Evolutionary conservation across 768 basidiomycete species (phyloP).

Genomic region (Boletus barrowsii): DNA sequence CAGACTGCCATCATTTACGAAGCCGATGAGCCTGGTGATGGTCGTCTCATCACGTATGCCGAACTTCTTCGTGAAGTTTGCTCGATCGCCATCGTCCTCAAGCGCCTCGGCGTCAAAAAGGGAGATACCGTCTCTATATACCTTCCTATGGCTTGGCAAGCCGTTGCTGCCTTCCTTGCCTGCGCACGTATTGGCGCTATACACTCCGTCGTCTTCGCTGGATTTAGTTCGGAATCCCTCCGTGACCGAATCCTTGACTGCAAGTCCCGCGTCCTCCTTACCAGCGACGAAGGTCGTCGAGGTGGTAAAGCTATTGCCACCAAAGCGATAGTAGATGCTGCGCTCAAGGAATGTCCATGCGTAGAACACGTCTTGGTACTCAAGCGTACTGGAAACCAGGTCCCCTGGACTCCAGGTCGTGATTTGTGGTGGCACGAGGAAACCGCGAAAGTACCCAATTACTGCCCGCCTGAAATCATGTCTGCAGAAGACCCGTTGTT

Average conservation of each 20-base stretch:
- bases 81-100: constrained; percentile 88
- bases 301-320: constrained; percentile 95
- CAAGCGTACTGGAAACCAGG: constrained; percentile 77
- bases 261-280: constrained; percentile 86
- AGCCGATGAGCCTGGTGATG: constrained; percentile 88
- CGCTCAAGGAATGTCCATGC: constrained; percentile 75
- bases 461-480: constrained; percentile 89
- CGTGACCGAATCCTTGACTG: constrained; percentile 92
- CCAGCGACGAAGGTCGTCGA: constrained; percentile 89
- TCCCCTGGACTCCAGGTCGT: constrained; percentile 77
- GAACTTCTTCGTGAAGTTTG: constrained; percentile 90
- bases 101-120: constrained; percentile 85
- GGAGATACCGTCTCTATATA: constrained; percentile 94
- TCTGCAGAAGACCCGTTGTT: constrained; percentile 93
- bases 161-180: constrained; percentile 94
- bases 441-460: constrained; percentile 74
- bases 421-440: constrained; percentile 99
- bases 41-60: constrained; percentile 71
- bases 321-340: constrained; percentile 90
- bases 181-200: constrained; percentile 96
- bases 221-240: constrained; percentile 92
- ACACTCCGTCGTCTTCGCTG: constrained; percentile 97
- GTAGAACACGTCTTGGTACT: constrained; percentile 93
- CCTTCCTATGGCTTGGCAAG: constrained; percentile 93
- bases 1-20: constrained; percentile 97